Evolutionary conservation across 352 stramenopile species (phyloP).

Genomic region (Chrysophaeum taylorii): DNA sequence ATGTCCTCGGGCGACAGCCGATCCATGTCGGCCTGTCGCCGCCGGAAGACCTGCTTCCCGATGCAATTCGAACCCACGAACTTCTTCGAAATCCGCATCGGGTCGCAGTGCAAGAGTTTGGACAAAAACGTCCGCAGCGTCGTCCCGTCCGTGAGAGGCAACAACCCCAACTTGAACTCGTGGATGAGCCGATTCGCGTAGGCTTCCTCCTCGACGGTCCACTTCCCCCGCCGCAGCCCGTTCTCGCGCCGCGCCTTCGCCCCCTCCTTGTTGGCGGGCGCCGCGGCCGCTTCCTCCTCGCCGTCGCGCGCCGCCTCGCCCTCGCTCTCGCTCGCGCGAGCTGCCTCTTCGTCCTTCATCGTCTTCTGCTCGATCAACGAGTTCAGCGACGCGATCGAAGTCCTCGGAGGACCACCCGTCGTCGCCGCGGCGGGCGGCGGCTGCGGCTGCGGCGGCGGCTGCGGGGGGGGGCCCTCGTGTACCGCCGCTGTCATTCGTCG

Average conservation of each 20-base stretch:
- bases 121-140: conserved; percentile 85
- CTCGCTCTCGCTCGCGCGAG: too few species aligned
- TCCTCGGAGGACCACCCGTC: too few species aligned
- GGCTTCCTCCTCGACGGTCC: conserved; percentile 87
- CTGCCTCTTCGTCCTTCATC: neutral
- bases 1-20: conserved; percentile 58
- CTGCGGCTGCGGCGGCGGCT: neutral
- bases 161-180: conserved; percentile 90
- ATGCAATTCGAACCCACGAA: conserved; percentile 96
- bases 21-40: conserved; percentile 55
- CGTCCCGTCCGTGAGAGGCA: conserved; percentile 90
- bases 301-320: too few species aligned
- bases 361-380: neutral
- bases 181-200: conserved; percentile 85
- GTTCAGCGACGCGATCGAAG: conserved; percentile 1
- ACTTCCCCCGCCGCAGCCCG: conserved; percentile 82
- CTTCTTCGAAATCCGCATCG: conserved; percentile 98
- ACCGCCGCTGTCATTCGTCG: too few species aligned
- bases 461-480: neutral
- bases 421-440: neutral
- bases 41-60: conserved; percentile 77
- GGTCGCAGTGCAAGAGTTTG: conserved; percentile 94
- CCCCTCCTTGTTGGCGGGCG: neutral
- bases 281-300: too few species aligned
- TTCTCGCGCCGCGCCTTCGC: neutral